Percentiles rank a stretch among this genome's conserved stretches.
These are phyloP conservation scores for Dactylonectria macrodidyma DNA, from an alignment of 2,329 filamentous ascomycete genomes.

Conservation along the genomic window DNA sequence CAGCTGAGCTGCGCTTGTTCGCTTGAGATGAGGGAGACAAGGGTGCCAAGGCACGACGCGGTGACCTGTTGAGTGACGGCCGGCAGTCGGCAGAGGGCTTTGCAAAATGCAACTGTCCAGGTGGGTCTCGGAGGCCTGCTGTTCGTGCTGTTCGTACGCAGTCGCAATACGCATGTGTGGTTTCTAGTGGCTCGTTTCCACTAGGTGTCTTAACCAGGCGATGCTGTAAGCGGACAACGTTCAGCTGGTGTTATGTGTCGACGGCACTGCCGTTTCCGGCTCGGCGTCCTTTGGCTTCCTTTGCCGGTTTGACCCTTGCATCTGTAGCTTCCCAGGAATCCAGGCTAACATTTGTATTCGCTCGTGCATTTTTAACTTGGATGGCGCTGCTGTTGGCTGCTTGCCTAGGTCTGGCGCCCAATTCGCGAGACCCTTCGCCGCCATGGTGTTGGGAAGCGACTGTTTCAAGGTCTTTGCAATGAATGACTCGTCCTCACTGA, in stretches of 20 bases:
- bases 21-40: constrained; percentile 5
- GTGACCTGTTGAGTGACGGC: neutral
- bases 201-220: neutral
- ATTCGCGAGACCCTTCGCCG: constrained; percentile 58
- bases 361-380: constrained; percentile 27
- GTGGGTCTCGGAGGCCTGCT: constrained; percentile 3
- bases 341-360: constrained; percentile 34
- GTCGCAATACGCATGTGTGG: neutral
- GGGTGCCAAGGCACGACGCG: constrained; percentile 3
- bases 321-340: constrained; percentile 35
- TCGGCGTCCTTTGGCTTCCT: neutral
- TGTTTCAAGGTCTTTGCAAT: constrained; percentile 55
- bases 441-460: constrained; percentile 57
- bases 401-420: constrained; percentile 55
- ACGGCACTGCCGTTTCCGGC: neutral
- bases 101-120: neutral
- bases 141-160: no score
- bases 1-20: constrained; percentile 13
- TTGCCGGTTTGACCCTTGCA: neutral
- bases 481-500: constrained; percentile 52
- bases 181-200: neutral
- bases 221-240: neutral
- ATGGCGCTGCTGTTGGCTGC: constrained; percentile 13
- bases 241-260: neutral
- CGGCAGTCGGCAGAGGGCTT: neutral